Percentiles rank a stretch among this genome's conserved stretches.
Conservation (phyloP, 2,329 filamentous ascomycete species). For the Fusarium nodosum region DNA sequence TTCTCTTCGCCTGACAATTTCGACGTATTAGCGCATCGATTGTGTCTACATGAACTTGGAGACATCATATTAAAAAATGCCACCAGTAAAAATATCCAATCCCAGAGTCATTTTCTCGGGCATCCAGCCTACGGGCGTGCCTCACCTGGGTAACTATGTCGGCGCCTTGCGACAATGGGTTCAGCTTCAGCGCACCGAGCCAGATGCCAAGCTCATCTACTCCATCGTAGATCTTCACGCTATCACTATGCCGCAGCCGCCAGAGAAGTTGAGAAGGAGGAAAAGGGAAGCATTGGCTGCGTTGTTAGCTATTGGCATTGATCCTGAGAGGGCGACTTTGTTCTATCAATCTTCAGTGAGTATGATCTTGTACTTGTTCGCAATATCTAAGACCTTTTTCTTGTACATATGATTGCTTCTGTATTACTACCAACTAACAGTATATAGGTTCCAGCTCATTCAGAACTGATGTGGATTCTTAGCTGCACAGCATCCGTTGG, state of each 20-base stretch:
- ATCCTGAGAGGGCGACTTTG: constrained; percentile 80
- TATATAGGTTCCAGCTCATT: constrained; percentile 77
- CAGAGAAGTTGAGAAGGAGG: constrained; percentile 70
- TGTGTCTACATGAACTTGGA: neutral
- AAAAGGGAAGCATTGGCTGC: constrained; percentile 83
- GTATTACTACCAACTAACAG: neutral
- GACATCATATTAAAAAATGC: constrained; percentile 11
- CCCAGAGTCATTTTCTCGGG: constrained; percentile 84
- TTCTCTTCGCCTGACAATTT: constrained; percentile 15
- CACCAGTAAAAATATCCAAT: constrained; percentile 22
- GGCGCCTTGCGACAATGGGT: constrained; percentile 92
- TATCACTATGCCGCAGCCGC: constrained; percentile 82
- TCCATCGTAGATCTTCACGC: constrained; percentile 95
- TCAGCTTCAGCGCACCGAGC: constrained; percentile 74
- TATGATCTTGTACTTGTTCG: constrained; percentile 15
- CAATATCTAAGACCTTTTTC: neutral
- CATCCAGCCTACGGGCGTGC: constrained; percentile 95
- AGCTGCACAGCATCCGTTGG: constrained; percentile 93
- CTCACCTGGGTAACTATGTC: constrained; percentile 95
- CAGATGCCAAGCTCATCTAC: constrained; percentile 76
- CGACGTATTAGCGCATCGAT: constrained; percentile 5
- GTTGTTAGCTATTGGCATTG: constrained; percentile 85
- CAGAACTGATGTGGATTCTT: constrained; percentile 97
- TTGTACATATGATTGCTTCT: neutral
- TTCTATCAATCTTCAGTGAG: constrained; percentile 86